Evolutionary conservation across 192 early-diverging fungal genomes (phyloP).

Genomic region (Jimgerdemannia lactiflua): DNA sequence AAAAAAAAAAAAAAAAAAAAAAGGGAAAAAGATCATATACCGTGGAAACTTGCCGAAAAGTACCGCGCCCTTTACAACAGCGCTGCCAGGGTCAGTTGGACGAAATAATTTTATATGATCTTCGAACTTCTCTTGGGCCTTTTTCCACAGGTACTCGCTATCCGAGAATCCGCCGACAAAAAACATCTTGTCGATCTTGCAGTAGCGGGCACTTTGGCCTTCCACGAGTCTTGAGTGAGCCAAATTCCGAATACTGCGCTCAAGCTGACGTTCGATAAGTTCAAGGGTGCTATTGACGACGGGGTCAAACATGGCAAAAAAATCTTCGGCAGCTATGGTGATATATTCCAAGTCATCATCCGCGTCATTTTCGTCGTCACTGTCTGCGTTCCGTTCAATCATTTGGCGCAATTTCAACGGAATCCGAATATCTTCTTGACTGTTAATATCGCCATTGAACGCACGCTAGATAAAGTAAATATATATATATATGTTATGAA

Average conservation of each 20-base stretch:
- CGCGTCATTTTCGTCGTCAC: neutral
- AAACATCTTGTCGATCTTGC: slow-evolving; percentile 32
- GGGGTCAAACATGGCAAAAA: slow-evolving; percentile 28
- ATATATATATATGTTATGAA: neutral
- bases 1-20: neutral
- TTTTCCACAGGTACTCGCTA: slow-evolving; percentile 27
- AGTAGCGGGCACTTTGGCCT: neutral
- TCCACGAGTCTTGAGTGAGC: neutral
- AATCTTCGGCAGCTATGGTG: neutral
- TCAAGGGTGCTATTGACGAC: slow-evolving; percentile 26
- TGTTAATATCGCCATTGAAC: neutral
- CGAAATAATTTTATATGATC: neutral
- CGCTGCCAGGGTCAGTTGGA: neutral
- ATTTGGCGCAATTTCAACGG: neutral
- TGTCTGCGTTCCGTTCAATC: neutral
- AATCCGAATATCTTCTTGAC: neutral
- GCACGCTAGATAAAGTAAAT: neutral
- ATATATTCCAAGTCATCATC: neutral
- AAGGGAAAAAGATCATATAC: neutral
- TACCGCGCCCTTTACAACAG: neutral
- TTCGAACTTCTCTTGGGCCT: slow-evolving; percentile 24
- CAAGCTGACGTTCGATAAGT: slow-evolving; percentile 32
- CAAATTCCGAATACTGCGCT: neutral
- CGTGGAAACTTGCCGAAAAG: neutral
- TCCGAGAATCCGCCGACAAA: slow-evolving; percentile 40